phyloP scores from a whole-genome alignment of 2,329 filamentous ascomycete genomes.

The Fusarium bulbicola region DNA sequence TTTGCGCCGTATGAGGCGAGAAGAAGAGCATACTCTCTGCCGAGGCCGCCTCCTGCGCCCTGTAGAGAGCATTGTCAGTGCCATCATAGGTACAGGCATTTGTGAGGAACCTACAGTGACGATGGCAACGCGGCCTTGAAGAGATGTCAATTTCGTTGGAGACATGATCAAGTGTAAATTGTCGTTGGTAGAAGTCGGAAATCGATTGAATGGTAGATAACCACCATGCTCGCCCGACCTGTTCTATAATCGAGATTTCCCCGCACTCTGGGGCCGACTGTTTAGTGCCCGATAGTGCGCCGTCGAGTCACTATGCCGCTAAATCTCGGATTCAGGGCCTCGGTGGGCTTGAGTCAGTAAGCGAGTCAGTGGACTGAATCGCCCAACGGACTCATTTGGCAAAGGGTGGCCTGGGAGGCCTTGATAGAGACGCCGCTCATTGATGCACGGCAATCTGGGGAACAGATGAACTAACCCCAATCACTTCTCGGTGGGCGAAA shows the following conservation, averaged over 20 bases:
- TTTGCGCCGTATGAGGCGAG: not conserved
- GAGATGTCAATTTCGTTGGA: not conserved
- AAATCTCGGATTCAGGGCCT: not conserved
- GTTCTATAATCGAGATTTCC: not conserved
- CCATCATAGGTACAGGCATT: rapidly evolving
- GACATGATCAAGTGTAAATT: not conserved
- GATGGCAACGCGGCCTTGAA: not conserved
- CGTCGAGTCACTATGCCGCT: not conserved
- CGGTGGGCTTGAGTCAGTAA: not conserved
- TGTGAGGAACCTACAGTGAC: rapidly evolving
- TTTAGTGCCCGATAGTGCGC: not conserved
- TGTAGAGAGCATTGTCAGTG: not conserved
- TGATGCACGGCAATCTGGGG: not conserved
- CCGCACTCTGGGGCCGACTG: not conserved
- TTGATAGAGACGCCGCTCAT: not conserved
- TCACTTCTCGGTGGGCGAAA: not conserved
- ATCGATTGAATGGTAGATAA: not conserved
- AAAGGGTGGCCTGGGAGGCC: not conserved
- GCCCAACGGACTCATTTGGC: not conserved
- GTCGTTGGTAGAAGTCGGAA: not conserved
- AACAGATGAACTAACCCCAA: not conserved
- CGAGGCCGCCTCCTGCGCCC: not conserved
- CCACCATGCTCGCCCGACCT: rapidly evolving
- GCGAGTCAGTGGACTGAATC: not conserved
- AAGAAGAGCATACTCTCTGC: not conserved